Conservation (phyloP, 2,329 filamentous ascomycete genomes). For the Lecanicillium sp. region DNA sequence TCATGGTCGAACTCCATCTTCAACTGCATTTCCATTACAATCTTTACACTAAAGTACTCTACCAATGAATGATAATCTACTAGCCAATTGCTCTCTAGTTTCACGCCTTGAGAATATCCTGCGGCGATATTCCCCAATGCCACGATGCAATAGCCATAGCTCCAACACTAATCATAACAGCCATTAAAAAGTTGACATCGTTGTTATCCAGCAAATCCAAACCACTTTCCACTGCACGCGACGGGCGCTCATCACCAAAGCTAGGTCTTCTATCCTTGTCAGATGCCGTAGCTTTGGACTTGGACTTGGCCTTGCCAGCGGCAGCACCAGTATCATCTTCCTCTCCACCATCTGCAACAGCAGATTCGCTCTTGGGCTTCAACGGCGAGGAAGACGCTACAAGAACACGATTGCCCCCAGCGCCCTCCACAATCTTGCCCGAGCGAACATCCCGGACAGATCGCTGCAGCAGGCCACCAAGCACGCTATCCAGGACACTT, state of each 20-base stretch:
- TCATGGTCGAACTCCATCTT: no score
- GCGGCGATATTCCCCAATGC: slow-evolving; percentile 50
- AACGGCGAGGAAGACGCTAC: slow-evolving; percentile 29
- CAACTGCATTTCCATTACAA: no score
- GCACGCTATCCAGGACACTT: slow-evolving; percentile 76
- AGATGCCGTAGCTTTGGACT: slow-evolving; percentile 23
- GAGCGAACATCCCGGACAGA: slow-evolving; percentile 77
- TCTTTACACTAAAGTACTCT: no score
- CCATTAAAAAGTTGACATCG: slow-evolving; percentile 91
- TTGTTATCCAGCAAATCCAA: slow-evolving; percentile 86
- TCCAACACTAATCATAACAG: slow-evolving; percentile 67
- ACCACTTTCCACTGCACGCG: slow-evolving; percentile 56
- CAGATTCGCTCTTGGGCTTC: slow-evolving; percentile 30
- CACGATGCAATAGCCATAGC: slow-evolving; percentile 60
- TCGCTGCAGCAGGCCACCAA: slow-evolving; percentile 77
- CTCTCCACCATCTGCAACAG: slow-evolving; percentile 26
- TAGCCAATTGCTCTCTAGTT: no score
- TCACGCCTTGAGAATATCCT: slow-evolving; percentile 23
- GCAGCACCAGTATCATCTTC: slow-evolving; percentile 21
- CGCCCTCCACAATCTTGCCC: slow-evolving; percentile 84
- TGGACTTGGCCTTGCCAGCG: slow-evolving; percentile 30
- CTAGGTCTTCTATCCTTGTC: slow-evolving; percentile 41
- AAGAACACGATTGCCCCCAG: slow-evolving; percentile 57
- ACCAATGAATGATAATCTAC: no score
- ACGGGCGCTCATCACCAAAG: slow-evolving; percentile 49